Conservation (phyloP, 306 rosid genomes). For the Herpetospermum pedunculosum region DNA sequence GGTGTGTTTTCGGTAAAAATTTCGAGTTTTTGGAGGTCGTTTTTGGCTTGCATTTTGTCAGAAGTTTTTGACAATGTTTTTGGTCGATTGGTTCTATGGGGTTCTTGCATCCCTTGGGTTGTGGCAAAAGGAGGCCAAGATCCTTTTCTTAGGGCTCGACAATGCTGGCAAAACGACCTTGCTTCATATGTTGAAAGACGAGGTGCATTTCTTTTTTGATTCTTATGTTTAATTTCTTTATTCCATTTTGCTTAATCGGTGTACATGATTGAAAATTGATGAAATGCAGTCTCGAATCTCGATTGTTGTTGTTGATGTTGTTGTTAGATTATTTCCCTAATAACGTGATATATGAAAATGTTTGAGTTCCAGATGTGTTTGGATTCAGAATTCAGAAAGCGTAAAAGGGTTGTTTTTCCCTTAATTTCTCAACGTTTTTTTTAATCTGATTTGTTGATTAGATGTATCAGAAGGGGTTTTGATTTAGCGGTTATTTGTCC, state of each 20-base stretch:
- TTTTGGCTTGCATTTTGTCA: neutral
- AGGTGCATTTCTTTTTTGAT: constrained; percentile 30
- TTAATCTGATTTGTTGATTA: neutral
- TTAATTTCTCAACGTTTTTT: neutral
- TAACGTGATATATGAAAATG: neutral
- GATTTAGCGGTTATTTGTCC: neutral
- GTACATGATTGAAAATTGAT: neutral
- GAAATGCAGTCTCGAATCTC: neutral
- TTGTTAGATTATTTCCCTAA: neutral
- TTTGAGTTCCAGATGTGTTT: neutral
- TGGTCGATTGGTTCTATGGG: constrained; percentile 80
- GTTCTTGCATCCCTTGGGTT: constrained; percentile 78
- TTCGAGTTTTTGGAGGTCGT: constrained; percentile 9
- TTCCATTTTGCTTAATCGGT: neutral
- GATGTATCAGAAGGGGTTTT: neutral
- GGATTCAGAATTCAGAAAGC: neutral
- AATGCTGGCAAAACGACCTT: constrained; percentile 86
- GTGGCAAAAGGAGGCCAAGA: constrained; percentile 95
- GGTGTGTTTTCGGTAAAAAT: constrained; percentile 6
- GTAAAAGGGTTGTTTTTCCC: neutral
- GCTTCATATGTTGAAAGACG: constrained; percentile 91
- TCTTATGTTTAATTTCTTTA: neutral
- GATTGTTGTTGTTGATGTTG: neutral
- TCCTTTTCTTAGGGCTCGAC: constrained; percentile 80
- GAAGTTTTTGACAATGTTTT: constrained; percentile 40